Base-by-base conservation (phyloP, 75 land plant species). In the Chamaecyparis obtusa region DNA sequence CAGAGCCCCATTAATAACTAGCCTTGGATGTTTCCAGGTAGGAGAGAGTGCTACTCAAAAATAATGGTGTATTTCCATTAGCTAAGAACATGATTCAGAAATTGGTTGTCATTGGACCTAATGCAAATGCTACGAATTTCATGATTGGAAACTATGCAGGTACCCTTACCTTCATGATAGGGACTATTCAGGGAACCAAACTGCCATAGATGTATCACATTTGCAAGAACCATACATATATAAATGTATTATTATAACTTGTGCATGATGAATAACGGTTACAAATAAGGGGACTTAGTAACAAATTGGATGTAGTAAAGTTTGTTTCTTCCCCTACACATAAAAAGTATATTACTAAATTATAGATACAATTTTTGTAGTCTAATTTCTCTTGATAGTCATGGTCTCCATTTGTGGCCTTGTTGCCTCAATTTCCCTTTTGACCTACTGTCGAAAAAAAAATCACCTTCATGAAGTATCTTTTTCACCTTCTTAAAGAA, bases 111-210 rank as follows among this genome's bases (percentile, higher is more conserved):
- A 94, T 98, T 87, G 99, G 99, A 11, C 99, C 99, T 27, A 94
- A 98, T 86, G 94, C 95, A 17, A 94, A 98, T 90, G 99, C 85
- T 55, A 94, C 95, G 13, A 37, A 57, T 0, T 90, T 94, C 43
- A 97, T 98, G 99, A 93, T 97, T 9, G 99, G 99, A 24, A 96
- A 98, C 89, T 98, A 96, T 87, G 94, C 90, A 87, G 95, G 95
- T 94, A 86, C 14, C 30, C 16, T 16, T 15, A n/a, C n/a, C n/a
- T n/a, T n/a, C n/a, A 16, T n/a, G n/a, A n/a, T n/a, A n/a, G n/a
- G n/a, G n/a, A n/a, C n/a, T n/a, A n/a, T n/a, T n/a, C 19, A 55
- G 16, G 19, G 4, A 3, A 15, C 19, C 57, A 55, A 55, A 17
- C 19, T 55, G 3, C 57, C 3, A 17, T 17, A 55, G 16, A 0